These are phyloP conservation scores for Albizia julibrissin DNA, from an alignment of 306 rosid genomes.

Conservation along the genomic window DNA sequence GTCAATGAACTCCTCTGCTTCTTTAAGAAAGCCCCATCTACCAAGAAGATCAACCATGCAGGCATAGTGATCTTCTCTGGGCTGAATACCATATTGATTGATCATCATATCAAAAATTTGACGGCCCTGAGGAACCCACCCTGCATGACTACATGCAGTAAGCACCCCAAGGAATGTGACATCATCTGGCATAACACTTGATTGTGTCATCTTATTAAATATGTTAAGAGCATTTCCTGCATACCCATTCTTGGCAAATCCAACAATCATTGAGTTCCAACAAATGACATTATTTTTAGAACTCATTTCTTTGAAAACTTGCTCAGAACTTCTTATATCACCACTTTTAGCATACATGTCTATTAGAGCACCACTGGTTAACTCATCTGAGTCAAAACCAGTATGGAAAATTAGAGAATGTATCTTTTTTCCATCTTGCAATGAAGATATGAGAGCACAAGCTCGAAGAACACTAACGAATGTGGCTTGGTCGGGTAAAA, in stretches of 20 bases:
- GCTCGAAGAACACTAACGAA: conserved; percentile 74
- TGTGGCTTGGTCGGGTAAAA: conserved; percentile 80
- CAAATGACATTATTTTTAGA: conserved; percentile 61
- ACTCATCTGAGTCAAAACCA: conserved; percentile 72
- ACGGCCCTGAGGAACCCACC: conserved; percentile 69
- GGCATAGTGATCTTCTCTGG: conserved; percentile 67
- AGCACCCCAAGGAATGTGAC: conserved; percentile 87
- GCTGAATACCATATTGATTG: conserved; percentile 47
- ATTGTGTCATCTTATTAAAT: conserved; percentile 60
- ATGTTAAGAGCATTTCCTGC: conserved; percentile 57
- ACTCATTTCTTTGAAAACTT: conserved; percentile 66
- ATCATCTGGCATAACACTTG: conserved; percentile 60
- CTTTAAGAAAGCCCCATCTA: conserved; percentile 77
- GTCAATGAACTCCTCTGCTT: conserved; percentile 66
- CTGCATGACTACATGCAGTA: conserved; percentile 85
- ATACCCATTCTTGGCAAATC: conserved; percentile 79
- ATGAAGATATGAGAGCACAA: conserved; percentile 63
- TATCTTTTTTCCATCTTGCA: conserved; percentile 59
- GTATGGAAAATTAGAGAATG: conserved; percentile 71
- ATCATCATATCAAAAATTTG: conserved; percentile 56
- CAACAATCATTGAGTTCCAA: conserved; percentile 91
- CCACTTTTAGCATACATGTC: conserved; percentile 96
- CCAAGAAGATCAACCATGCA: conserved; percentile 84
- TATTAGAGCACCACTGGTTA: conserved; percentile 67
- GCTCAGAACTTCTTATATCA: conserved; percentile 53